Base-by-base conservation (phyloP, 768 basidiomycete genomes). In the Lenzites betulinus region DNA sequence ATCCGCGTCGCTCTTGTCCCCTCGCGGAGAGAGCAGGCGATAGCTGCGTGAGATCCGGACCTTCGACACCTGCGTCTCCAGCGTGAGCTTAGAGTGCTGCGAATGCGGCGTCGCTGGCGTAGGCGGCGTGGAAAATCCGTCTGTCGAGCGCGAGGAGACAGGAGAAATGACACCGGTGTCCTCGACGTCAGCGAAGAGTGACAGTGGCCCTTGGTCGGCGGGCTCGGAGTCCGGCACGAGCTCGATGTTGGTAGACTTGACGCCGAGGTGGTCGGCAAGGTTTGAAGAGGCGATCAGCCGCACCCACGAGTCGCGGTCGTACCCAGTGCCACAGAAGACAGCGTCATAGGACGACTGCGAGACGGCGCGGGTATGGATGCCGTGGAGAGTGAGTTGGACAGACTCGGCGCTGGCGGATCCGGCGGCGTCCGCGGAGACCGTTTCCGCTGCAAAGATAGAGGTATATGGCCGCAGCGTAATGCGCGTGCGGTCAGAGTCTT, bases 281-380 rank as follows among this genome's bases (percentile, higher is more conserved):
- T 61, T 59, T 41, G 81, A 80, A 23, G 74, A 60, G 25, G 75
- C 73, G 60, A 83, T 67, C 35, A 82, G 68, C 26, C 75, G 67
- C 47, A 78, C 63, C 81, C 81, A 83, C 0, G 73, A 71, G n/a
- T 75, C 71, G 26, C 81, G 76, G 58, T 82, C 77, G 66, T 84
- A 84, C 13, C 83, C 83, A 12, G 83, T 84, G 2, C 81, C 82
- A 67, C 79, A 83, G 52, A 84, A 68, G 65, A 84, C 67, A 26
- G 70, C 74, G 65, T 84, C 80, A 68, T 83, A 84, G 25, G 67
- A 67, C 36, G 65, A 58, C 47, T 74, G 69, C 13, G 67, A 63
- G 56, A 72, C 64, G 15, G 72, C 66, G 12, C 69, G 71, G n/a
- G 72, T 74, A 48, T 79, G 68, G 9, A 75, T 62, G 65, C 80